Evolutionary conservation across 2,329 filamentous ascomycete species (phyloP), one percentile per base, ranked within the genome.

Genomic region (Talaromyces sp.): DNA sequence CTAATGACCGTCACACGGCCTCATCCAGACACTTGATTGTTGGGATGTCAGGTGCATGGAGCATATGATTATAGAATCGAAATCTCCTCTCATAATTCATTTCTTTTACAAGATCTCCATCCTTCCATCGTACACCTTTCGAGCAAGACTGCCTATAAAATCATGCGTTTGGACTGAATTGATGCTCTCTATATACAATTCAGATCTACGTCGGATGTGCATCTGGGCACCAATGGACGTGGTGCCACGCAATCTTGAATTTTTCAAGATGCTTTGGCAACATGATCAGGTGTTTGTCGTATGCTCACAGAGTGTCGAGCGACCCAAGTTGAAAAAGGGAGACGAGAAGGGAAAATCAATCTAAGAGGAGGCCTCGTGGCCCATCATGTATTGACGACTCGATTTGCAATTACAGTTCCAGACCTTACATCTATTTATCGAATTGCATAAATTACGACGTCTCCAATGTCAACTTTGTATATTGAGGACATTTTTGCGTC

Each of bases 41-140:
- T 57, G 35, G 23, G 50, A 56, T 50, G 57, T 54, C 55, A 25
- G 58, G 58, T 60, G 58, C 58, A 31, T 57, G 62, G 62, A 63
- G 62, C 56, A 63, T 63, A 63, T 63, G 62, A 63, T 63, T 39
- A 63, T 63, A 63, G 58, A 63, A 63, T 60, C 50, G 31, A 60
- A 54, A 63, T 63, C 62, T 63, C 62, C 62, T 59, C 62, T 63
- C 62, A 57, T 63, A 48, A 62, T 59, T 5, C 8, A 59, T 59
- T 48, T 37, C 9, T 11, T 54, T 35, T 21, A 35, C 25, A 52
- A 52, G 9, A 18, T 21, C 21, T 28, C 9, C 7, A 12, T 31
- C 16, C 48, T 11, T 33, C 21, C 5, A 14, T 46, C 12, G n/a
- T 21, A 46, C 18, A 25, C 12, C 21, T 46, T 25, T 14, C 4